A percentile compares a stretch with the other conserved stretches of the same genome.
phyloP scores from a whole-genome alignment of 495 filamentous ascomycete genomes.

The Saxispiralis lemnorum region DNA sequence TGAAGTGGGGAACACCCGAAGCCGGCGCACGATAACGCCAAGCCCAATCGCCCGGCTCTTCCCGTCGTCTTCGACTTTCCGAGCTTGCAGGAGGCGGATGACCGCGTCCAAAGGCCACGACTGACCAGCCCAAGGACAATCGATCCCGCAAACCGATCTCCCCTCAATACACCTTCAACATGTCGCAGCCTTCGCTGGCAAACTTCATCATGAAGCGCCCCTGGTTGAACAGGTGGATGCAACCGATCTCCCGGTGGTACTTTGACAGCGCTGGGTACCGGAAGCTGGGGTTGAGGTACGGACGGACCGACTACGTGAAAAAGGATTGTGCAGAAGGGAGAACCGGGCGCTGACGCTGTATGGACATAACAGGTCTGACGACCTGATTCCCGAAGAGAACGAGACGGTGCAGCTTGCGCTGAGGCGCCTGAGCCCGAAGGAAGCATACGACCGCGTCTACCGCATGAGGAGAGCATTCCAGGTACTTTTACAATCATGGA shows the following conservation, averaged over 20 bases:
- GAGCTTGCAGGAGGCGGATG: too few species aligned
- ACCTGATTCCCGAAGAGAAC: conserved; percentile 80
- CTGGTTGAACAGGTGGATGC: conserved; percentile 62
- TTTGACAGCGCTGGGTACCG: conserved; percentile 73
- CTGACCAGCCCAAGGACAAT: too few species aligned
- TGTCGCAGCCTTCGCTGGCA: conserved; percentile 57
- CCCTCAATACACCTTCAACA: conserved; percentile 26
- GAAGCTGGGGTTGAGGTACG: conserved; percentile 77
- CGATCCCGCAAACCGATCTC: too few species aligned
- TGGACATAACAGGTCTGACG: conserved; percentile 51
- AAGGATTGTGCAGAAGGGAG: too few species aligned
- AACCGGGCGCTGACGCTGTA: too few species aligned
- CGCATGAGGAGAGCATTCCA: conserved; percentile 89
- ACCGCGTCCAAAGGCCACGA: too few species aligned
- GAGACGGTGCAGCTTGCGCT: conserved; percentile 70
- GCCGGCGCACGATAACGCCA: too few species aligned
- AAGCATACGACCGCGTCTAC: conserved; percentile 90
- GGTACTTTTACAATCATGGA: conserved; percentile 33
- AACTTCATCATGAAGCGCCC: conserved; percentile 61
- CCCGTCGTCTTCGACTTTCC: too few species aligned
- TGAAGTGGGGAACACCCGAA: too few species aligned
- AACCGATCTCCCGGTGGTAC: conserved; percentile 72
- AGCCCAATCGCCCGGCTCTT: too few species aligned
- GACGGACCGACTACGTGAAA: neutral
- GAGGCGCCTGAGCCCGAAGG: conserved; percentile 76